A percentile compares a stretch with the other conserved stretches of the same genome.
Conservation (phyloP, 257 asterid species). For the Capsicum pubescens region DNA sequence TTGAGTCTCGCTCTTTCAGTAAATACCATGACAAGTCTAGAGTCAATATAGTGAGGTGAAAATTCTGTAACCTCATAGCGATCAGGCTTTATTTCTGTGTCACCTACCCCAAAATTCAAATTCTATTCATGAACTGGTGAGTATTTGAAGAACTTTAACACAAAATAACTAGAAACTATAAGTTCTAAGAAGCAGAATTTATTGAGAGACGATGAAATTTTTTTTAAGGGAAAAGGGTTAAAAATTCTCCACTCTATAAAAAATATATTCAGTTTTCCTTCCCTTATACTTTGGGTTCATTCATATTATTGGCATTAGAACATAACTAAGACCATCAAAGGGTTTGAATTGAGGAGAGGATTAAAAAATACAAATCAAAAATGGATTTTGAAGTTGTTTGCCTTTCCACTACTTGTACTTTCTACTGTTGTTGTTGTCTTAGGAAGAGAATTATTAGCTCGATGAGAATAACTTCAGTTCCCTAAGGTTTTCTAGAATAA, state of each 20-base stretch:
- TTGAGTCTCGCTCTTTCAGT: too few species aligned
- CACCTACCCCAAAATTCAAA: slow-evolving; percentile 75
- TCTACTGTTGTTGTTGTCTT: background rate
- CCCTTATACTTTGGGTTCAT: background rate
- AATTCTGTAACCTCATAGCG: too few species aligned
- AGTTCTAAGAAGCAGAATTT: background rate
- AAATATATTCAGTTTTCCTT: too few species aligned
- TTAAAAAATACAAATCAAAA: background rate
- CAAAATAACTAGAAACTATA: background rate
- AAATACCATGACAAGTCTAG: too few species aligned
- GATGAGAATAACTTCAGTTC: background rate
- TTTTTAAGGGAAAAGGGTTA: background rate
- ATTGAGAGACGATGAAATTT: background rate
- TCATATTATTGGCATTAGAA: background rate
- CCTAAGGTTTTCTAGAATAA: background rate
- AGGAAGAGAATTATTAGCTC: background rate
- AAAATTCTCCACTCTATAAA: background rate
- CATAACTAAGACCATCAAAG: background rate
- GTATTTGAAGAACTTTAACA: background rate
- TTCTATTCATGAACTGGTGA: slow-evolving; percentile 39
- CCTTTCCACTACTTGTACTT: slow-evolving; percentile 12
- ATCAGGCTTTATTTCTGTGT: slow-evolving; percentile 62
- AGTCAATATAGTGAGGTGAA: too few species aligned
- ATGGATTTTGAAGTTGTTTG: background rate
- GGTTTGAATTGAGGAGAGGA: background rate